Percentiles rank a stretch among this genome's conserved stretches.
Evolutionary conservation across 106 monocot species (phyloP).

Genomic region (Phalaenopsis aphrodite): DNA sequence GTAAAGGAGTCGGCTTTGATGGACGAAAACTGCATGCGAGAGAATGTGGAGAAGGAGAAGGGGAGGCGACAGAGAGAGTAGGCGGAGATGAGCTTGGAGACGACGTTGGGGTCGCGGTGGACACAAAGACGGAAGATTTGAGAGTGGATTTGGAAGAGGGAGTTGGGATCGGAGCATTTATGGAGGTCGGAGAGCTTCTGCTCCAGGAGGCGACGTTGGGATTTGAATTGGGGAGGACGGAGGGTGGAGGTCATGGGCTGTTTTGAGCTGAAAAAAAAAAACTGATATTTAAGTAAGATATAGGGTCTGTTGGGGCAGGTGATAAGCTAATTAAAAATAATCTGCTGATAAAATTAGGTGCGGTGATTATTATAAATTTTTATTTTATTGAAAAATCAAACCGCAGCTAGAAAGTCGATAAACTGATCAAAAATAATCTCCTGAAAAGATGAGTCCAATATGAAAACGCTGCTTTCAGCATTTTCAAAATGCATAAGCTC

Average conservation of each 20-base stretch:
- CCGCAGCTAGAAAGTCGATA: too few species aligned
- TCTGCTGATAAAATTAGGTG: too few species aligned
- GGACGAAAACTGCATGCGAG: constrained; percentile 25
- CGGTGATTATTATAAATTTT: too few species aligned
- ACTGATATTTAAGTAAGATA: too few species aligned
- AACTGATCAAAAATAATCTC: too few species aligned
- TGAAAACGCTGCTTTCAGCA: too few species aligned
- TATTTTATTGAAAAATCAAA: too few species aligned
- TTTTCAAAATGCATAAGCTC: too few species aligned
- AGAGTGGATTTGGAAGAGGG: constrained; percentile 44
- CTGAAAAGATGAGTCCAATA: too few species aligned
- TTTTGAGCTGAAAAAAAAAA: too few species aligned
- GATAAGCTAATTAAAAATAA: too few species aligned
- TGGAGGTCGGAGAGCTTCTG: constrained; percentile 45
- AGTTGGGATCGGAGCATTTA: constrained; percentile 23
- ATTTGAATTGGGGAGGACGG: constrained; percentile 34
- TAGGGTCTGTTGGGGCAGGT: too few species aligned
- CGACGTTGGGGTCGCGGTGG: constrained; percentile 51
- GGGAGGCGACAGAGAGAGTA: constrained; percentile 43
- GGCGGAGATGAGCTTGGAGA: constrained; percentile 54
- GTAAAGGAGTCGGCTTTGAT: constrained; percentile 58
- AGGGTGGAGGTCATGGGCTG: background rate
- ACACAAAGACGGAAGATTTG: constrained; percentile 39
- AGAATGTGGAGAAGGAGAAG: constrained; percentile 33
- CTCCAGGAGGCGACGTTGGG: constrained; percentile 50